Evolutionary conservation across 2,329 filamentous ascomycete genomes (phyloP).

Genomic region (Pyrenochaeta sp.): DNA sequence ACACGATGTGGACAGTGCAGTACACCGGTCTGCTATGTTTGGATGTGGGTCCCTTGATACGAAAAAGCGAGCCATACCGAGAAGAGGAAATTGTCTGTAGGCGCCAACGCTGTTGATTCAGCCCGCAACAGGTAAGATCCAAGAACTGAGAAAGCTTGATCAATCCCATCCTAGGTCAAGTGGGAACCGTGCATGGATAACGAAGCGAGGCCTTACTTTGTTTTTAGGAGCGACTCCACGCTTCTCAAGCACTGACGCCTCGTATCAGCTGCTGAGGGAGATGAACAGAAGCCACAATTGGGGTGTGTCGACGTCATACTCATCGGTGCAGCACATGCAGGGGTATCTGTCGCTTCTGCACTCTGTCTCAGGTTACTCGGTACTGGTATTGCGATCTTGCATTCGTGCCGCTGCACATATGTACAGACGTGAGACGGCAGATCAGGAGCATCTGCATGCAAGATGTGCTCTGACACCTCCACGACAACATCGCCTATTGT

Average conservation of each 20-base stretch:
- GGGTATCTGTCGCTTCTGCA: conserved; percentile 1
- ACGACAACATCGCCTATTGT: not conserved
- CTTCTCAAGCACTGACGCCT: conserved; percentile 6
- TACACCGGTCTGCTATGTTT: conserved; percentile 13
- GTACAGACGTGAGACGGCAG: not conserved
- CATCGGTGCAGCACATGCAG: conserved; percentile 1
- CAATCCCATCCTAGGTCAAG: not conserved
- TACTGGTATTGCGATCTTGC: not conserved
- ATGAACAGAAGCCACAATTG: conserved; percentile 13
- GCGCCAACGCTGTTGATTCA: conserved; percentile 5
- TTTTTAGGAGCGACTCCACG: not conserved
- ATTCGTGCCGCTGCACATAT: not conserved
- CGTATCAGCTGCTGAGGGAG: conserved; percentile 14
- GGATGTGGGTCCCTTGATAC: conserved; percentile 7
- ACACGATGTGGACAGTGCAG: conserved; percentile 2
- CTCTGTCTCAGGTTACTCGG: not conserved
- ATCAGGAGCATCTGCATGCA: not conserved
- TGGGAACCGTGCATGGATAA: conserved; percentile 10
- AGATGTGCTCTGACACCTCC: not conserved
- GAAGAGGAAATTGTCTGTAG: not conserved
- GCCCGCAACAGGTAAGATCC: not conserved
- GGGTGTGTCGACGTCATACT: conserved; percentile 4
- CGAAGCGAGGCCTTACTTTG: not conserved
- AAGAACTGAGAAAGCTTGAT: not conserved
- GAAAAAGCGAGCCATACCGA: conserved; percentile 6